Evolutionary conservation across 1,139 yeast species (phyloP).

Genomic region (Candida mesenterica): DNA sequence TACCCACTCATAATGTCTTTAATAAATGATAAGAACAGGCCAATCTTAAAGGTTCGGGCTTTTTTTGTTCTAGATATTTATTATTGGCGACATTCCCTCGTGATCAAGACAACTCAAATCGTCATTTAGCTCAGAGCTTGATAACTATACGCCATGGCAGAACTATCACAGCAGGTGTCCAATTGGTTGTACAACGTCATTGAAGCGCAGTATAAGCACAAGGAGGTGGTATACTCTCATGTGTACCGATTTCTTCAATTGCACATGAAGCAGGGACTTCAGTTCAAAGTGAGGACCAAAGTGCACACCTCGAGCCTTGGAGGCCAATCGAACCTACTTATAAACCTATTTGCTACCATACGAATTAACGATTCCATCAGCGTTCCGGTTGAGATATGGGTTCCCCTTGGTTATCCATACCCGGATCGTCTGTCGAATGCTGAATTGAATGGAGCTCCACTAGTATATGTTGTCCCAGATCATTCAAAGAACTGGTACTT

Average conservation of each 20-base stretch:
- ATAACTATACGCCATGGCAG: too few relatives aligned
- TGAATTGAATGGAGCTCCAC: slow-evolving; percentile 45
- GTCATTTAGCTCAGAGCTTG: too few relatives aligned
- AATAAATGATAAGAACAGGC: background rate
- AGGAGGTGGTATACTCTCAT: slow-evolving; percentile 59
- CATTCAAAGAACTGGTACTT: slow-evolving; percentile 36
- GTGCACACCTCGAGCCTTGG: slow-evolving; percentile 55
- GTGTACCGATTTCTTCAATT: slow-evolving; percentile 52
- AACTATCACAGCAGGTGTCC: slow-evolving; percentile 35
- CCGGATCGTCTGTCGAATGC: slow-evolving; percentile 11
- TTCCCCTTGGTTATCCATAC: slow-evolving; percentile 69
- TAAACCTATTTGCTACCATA: slow-evolving; percentile 63
- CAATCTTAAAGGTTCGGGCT: too few relatives aligned
- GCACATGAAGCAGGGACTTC: slow-evolving; percentile 35
- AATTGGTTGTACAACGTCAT: slow-evolving; percentile 46
- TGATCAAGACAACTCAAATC: too few relatives aligned
- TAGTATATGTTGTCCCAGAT: slow-evolving; percentile 56
- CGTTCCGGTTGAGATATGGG: slow-evolving; percentile 73
- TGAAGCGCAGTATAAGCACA: slow-evolving; percentile 52
- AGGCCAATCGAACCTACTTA: slow-evolving; percentile 60
- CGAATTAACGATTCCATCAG: slow-evolving; percentile 31
- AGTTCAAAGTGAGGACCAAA: slow-evolving; percentile 65
- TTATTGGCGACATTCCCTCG: too few relatives aligned
- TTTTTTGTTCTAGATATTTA: too few relatives aligned
- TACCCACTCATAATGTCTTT: slow-evolving; percentile 29